phyloP scores from a whole-genome alignment of 139 green algal genomes.

The Chlorella sp. region DNA sequence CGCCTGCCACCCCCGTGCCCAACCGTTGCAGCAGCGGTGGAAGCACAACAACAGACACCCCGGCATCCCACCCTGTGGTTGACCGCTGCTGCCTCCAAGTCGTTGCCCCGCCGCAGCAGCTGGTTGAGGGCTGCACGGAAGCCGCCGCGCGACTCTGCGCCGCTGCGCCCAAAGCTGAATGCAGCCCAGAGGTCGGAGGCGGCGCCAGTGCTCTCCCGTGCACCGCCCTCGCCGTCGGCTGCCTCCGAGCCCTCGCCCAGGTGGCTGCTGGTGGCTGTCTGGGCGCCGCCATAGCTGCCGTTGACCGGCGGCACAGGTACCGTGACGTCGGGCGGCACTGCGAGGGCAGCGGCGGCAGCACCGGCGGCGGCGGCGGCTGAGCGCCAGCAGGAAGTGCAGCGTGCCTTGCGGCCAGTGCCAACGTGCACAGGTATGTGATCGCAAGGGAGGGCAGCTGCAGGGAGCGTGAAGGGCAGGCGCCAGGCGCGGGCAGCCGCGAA shows the following conservation, averaged over 20 bases:
- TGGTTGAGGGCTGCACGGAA: neutral
- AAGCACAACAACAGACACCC: no score
- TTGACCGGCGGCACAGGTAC: slow-evolving; percentile 1
- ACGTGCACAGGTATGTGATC: neutral
- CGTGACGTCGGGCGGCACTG: slow-evolving; percentile 1
- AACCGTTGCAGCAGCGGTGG: no score
- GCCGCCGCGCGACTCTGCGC: slow-evolving; percentile 15
- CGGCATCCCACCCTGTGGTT: slow-evolving; percentile 61
- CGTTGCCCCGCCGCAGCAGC: slow-evolving; percentile 42
- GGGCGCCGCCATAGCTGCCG: neutral
- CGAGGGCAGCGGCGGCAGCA: neutral
- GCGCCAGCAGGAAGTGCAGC: neutral
- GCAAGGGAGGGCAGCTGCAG: neutral
- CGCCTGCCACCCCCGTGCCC: no score
- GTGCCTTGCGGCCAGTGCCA: neutral
- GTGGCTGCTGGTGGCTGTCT: slow-evolving; percentile 15
- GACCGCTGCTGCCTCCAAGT: slow-evolving; percentile 58
- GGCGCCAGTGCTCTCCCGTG: neutral
- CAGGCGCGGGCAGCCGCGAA: neutral
- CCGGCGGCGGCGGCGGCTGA: neutral
- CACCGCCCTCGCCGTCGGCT: neutral
- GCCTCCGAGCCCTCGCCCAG: neutral
- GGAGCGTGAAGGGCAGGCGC: neutral
- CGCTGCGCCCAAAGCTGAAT: neutral
- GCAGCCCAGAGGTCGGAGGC: neutral